Evolutionary conservation across 805 yeast species (phyloP), one percentile per base, ranked within the genome.

Genomic region (Deakozyma indianensis): DNA sequence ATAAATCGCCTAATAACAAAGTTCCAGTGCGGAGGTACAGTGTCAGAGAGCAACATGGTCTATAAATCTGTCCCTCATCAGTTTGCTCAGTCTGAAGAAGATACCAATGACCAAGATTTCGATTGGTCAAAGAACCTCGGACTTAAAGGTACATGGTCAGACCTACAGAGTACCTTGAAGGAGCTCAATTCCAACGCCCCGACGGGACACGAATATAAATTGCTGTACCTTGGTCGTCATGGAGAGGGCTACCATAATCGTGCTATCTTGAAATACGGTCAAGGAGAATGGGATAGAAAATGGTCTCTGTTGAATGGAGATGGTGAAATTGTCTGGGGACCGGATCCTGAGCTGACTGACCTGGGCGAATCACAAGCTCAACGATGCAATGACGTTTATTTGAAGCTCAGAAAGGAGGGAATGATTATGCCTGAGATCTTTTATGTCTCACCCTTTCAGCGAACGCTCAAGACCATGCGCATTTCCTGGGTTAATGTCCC

Each of bases 241-340:
- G 74, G 73, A 2, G 71, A 70, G 49, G 75, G 74, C 2, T 69
- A 52, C 53, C 75, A 70, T 52, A 70, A 70, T 51, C 53, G 62
- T 47, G 73, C 71, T 25, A 67, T 68, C 50, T 27, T 59, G 22
- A 59, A 58, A 46, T 70, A 69, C 50, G 74, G 74, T n/a, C 61
- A 66, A 29, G 54, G 59, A 24, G 63, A 52, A 7, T 70, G 74
- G 74, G 62, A 68, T 46, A 62, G 62, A 40, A 55, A 47, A 16
- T 70, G 72, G 70, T 63, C 69, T 42, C 61, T 60, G 27, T 47
- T 62, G 24, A 57, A 60, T 40, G 73, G 73, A 3, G 71, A 70
- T 51, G 74, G 73, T 14, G 58, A 66, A 22, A 53, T 63, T 11
- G 62, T 60, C 4, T 70, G 74, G 74, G 73, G 67, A 2, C 53